Evolutionary conservation across 176 grass and related monocot genomes (phyloP), one percentile per base, ranked within the genome.

Genomic region (Alopecurus myosuroides): DNA sequence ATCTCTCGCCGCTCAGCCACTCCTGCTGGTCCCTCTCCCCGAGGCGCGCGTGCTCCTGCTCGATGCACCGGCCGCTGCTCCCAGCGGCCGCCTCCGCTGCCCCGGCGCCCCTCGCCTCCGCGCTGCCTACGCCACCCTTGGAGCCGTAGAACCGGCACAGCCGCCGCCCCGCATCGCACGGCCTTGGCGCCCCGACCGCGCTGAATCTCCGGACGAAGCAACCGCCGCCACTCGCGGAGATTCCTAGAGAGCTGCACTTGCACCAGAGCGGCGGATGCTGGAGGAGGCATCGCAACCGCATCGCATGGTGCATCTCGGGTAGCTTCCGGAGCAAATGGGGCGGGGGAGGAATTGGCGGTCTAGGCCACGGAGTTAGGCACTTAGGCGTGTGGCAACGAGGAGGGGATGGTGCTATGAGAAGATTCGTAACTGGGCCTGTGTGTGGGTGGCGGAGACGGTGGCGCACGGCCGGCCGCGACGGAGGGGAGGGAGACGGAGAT

Each of bases 21-120:
- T 98, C 96, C 84, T 89, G 93, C 79, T 98, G 93, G 53, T 98
- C 96, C n/a, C 78, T 90, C 87, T 98, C 91, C n/a, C 93, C 91
- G 49, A 98, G 88, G 83, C 91, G 79, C 50, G 93, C 93, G 89
- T 98, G 96, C 73, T 95, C 93, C 81, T 88, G 89, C 82, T 80
- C 80, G 58, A 72, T 79, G 63, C 62, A 84, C 72, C 75, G 65
- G 33, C 83, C 77, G 74, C 46, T 90, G 80, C 79, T 90, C 8
- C 85, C 84, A 13, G 52, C 79, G 12, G 79, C 53, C 17, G 72
- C 72, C 71, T 11, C 71, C 9, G 70, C 67, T 33, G 75, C 58
- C 9, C 70, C 78, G 33, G n/a, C 88, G 42, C 88, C 84, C 79
- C 85, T 88, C 37, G 88, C 82, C 50, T 90, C 90, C 22, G 91